Evolutionary conservation across 23 red algal genomes (phyloP).

Genomic region (Gracilariopsis chorda): DNA sequence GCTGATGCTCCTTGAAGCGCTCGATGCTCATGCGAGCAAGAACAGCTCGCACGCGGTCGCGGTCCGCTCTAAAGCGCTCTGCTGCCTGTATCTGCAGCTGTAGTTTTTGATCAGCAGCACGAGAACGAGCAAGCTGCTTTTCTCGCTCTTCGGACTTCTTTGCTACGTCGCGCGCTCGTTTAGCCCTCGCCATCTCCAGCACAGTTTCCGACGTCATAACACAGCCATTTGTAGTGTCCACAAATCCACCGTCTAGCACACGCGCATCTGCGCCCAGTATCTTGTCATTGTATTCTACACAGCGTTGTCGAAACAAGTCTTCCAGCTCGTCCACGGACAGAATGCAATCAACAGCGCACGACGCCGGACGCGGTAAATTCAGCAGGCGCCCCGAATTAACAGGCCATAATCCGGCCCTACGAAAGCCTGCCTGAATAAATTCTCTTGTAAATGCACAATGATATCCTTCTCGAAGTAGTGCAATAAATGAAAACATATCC

Average conservation of each 20-base stretch:
- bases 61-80: not conserved
- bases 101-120: not conserved
- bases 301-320: not conserved
- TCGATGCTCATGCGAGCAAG: not conserved
- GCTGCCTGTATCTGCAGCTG: not conserved
- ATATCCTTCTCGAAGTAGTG: not conserved
- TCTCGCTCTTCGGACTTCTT: not conserved
- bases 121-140: not conserved
- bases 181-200: not conserved
- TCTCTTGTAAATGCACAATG: not conserved
- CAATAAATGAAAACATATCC: not conserved
- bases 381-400: not conserved
- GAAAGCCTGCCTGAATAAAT: conserved; percentile 11
- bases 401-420: not conserved
- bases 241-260: not conserved
- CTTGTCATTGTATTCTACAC: not conserved
- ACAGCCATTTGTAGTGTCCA: conserved; percentile 11
- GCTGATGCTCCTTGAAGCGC: not conserved
- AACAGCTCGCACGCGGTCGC: not conserved
- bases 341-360: not conserved
- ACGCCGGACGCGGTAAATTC: not conserved
- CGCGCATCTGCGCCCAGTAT: not conserved
- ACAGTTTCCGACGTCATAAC: conserved; percentile 10
- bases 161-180: not conserved
- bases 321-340: conserved; percentile 8